These are phyloP conservation scores for Pseudogymnoascus sp. DNA, from an alignment of 2,329 filamentous ascomycete genomes.

Conservation along the genomic window DNA sequence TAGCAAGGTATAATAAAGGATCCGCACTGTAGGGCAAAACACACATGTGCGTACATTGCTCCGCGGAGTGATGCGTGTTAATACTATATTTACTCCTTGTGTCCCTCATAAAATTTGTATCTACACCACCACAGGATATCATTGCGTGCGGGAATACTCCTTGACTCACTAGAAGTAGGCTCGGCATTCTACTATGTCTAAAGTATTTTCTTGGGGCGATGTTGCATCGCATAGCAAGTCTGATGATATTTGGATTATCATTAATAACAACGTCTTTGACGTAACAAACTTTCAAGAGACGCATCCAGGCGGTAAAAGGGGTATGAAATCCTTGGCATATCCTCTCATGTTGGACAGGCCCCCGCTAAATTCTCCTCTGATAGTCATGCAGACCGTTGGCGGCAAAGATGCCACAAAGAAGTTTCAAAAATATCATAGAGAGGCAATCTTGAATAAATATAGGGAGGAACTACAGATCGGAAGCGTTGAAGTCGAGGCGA, in stretches of 20 bases:
- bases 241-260: slow-evolving; percentile 76
- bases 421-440: slow-evolving; percentile 21
- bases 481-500: background rate
- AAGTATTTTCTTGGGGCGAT: slow-evolving; percentile 74
- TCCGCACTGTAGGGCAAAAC: background rate
- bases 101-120: background rate
- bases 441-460: slow-evolving; percentile 40
- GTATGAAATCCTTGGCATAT: slow-evolving; percentile 27
- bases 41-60: background rate
- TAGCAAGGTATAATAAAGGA: background rate
- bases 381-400: slow-evolving; percentile 17
- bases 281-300: slow-evolving; percentile 81
- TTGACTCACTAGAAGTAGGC: background rate
- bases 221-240: slow-evolving; percentile 88
- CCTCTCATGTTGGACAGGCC: background rate
- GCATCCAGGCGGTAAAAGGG: slow-evolving; percentile 54
- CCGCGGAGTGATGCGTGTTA: background rate
- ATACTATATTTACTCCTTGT: background rate
- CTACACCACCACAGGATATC: background rate
- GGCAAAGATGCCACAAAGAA: slow-evolving; percentile 24
- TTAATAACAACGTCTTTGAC: slow-evolving; percentile 95
- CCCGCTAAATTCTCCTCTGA: background rate
- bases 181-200: slow-evolving; percentile 58
- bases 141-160: background rate
- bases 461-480: slow-evolving; percentile 50